Conservation (phyloP, 2,329 filamentous ascomycete species). For the Sporothrix luriei region DNA sequence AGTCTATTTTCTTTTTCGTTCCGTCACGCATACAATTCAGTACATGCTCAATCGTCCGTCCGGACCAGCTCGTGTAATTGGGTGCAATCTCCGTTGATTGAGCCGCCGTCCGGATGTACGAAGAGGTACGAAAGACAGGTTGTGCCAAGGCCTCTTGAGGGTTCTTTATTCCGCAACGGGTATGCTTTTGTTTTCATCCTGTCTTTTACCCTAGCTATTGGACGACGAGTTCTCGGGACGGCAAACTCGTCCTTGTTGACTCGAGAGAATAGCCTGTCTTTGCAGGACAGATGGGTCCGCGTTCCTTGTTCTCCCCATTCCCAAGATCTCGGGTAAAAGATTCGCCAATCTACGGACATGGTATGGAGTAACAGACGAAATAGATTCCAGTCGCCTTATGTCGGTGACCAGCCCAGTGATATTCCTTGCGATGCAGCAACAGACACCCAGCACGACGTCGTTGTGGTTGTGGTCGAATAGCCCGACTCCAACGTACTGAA, state of each 20-base stretch:
- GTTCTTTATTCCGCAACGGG: background rate
- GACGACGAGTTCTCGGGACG: background rate
- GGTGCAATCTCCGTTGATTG: conserved; percentile 24
- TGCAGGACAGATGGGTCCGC: background rate
- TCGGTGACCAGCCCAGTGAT: background rate
- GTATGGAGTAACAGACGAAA: background rate
- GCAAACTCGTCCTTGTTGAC: background rate
- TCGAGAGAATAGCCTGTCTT: background rate
- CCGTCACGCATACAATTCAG: background rate
- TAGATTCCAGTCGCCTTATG: background rate
- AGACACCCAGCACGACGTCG: background rate
- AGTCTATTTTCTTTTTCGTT: background rate
- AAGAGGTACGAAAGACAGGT: background rate
- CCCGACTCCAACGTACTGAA: background rate
- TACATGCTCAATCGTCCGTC: background rate
- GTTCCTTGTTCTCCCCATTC: background rate
- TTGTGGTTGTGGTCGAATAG: background rate
- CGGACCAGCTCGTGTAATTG: conserved; percentile 17
- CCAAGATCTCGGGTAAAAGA: conserved; percentile 4
- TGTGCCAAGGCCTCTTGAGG: background rate
- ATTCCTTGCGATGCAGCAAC: too few relatives aligned
- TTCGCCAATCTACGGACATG: background rate
- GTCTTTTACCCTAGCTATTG: conserved; percentile 1
- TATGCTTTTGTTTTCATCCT: background rate
- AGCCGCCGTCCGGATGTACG: conserved; percentile 8